Evolutionary conservation across 2,329 filamentous ascomycete species (phyloP).

Genomic region (Xylariaceae sp.): DNA sequence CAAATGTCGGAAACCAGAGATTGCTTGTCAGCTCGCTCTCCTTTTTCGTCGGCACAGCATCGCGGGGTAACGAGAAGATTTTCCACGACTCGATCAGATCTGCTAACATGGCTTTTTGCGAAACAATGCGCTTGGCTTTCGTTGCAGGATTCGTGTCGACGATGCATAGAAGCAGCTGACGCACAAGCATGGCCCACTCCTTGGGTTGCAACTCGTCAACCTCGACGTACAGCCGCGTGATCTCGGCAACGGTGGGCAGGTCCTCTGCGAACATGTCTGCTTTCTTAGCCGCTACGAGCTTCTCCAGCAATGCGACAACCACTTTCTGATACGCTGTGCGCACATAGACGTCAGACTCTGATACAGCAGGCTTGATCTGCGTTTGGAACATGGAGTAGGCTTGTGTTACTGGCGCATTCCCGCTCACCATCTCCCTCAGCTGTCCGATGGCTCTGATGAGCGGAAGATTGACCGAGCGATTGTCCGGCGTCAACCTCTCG

Average conservation of each 20-base stretch:
- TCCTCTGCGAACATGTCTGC: conserved; percentile 27
- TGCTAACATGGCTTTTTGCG: conserved; percentile 32
- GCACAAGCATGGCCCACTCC: conserved; percentile 34
- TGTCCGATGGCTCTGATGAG: conserved; percentile 26
- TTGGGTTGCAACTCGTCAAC: conserved; percentile 32
- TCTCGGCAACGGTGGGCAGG: conserved; percentile 37
- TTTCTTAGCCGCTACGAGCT: conserved; percentile 32
- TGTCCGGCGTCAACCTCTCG: neutral
- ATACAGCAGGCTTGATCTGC: conserved; percentile 31
- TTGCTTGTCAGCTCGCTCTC: conserved; percentile 24
- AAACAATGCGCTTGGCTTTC: conserved; percentile 26
- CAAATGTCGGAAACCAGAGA: conserved; percentile 30
- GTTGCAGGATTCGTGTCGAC: conserved; percentile 19
- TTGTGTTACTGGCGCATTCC: conserved; percentile 21
- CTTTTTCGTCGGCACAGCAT: conserved; percentile 5
- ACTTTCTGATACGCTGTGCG: conserved; percentile 32
- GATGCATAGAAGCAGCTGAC: conserved; percentile 33
- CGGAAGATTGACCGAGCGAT: conserved; percentile 11
- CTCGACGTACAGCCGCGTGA: conserved; percentile 35
- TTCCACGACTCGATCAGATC: conserved; percentile 41
- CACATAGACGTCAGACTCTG: conserved; percentile 21
- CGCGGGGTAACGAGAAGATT: conserved; percentile 33
- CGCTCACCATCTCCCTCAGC: conserved; percentile 32
- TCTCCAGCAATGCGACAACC: conserved; percentile 30
- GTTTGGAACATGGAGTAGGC: conserved; percentile 27